Percentiles rank a stretch among this genome's conserved stretches.
These are phyloP conservation scores for Cryphonectria naterciae DNA, from an alignment of 2,329 filamentous ascomycete genomes.

Conservation along the genomic window DNA sequence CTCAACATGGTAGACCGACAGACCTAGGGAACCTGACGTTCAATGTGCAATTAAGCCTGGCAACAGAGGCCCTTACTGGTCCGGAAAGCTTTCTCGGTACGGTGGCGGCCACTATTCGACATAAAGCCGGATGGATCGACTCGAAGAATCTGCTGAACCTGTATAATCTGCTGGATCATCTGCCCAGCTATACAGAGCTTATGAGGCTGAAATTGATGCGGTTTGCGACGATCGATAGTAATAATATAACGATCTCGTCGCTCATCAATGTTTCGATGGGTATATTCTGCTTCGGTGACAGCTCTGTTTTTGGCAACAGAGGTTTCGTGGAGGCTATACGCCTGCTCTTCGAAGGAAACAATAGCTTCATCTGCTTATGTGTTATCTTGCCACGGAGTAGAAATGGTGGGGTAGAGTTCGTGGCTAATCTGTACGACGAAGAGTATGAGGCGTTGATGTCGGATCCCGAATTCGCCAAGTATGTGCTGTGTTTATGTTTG, in stretches of 20 bases:
- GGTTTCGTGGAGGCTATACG: conserved; percentile 27
- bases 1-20: conserved; percentile 16
- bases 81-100: conserved; percentile 12
- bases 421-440: conserved; percentile 28
- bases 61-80: conserved; percentile 14
- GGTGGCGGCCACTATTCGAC: conserved; percentile 25
- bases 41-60: neutral
- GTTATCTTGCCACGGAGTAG: conserved; percentile 26
- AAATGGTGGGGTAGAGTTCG: conserved; percentile 29
- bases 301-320: conserved; percentile 22
- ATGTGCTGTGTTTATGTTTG: neutral
- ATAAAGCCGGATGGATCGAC: neutral
- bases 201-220: conserved; percentile 2
- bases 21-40: conserved; percentile 31
- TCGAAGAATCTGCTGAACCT: conserved; percentile 18
- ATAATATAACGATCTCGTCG: conserved; percentile 22
- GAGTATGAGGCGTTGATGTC: conserved; percentile 27
- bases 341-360: conserved; percentile 21
- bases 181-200: conserved; percentile 23
- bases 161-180: conserved; percentile 18
- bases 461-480: conserved; percentile 4
- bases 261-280: conserved; percentile 21
- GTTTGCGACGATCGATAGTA: conserved; percentile 4
- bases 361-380: conserved; percentile 14
- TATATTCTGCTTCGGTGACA: conserved; percentile 19